Base-by-base conservation (phyloP, 2,329 filamentous ascomycete genomes). In the Xylaria sp. region DNA sequence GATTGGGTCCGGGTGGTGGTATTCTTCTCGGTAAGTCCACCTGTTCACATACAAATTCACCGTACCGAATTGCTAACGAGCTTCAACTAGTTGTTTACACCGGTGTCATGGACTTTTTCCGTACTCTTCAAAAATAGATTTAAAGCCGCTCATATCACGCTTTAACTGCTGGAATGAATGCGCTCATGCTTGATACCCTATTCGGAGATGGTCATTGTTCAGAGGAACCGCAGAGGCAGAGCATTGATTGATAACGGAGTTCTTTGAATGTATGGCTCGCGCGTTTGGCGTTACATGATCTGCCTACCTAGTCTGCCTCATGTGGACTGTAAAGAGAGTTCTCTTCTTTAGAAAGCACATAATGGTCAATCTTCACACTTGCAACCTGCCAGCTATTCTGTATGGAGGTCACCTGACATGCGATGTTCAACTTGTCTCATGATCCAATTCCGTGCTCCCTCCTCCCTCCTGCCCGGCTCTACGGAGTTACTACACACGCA, bases 21-120 rank as follows among this genome's bases (percentile, higher is more conserved):
- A 89, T 95, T 68, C 79, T 95, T 60, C 81, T 95, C 48, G 91
- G 63, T 67, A 59, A 59, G 65, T 56, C 42, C 2, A 46, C 34
- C 10, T 18, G 11, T 50, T 34, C 7, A n/a, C 37, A 13, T n/a
- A 30, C 34, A 42, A 42, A 47, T 23, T 37, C 39, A 11, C 10
- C 35, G 35, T 52, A 13, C 19, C 11, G 19, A 13, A 9, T 13
- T 53, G 49, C 59, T 62, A 44, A 59, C 13, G 11, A 1, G 30
- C 16, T 46, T 42, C 0, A 37, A 46, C 42, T 18, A 67, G 65
- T 67, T 49, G 65, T 67, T 51, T 67, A 63, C 59, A 67, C 65
- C 16, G 65, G 65, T 52, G 63, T 67, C 9, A 67, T 67, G 65
- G 65, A 67, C 42, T 67, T 67, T 50, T 67, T 67, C 64, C 64